A percentile compares a stretch with the other conserved stretches of the same genome.
phyloP scores from a whole-genome alignment of 345 rosid species.

The Camelina hispida region DNA sequence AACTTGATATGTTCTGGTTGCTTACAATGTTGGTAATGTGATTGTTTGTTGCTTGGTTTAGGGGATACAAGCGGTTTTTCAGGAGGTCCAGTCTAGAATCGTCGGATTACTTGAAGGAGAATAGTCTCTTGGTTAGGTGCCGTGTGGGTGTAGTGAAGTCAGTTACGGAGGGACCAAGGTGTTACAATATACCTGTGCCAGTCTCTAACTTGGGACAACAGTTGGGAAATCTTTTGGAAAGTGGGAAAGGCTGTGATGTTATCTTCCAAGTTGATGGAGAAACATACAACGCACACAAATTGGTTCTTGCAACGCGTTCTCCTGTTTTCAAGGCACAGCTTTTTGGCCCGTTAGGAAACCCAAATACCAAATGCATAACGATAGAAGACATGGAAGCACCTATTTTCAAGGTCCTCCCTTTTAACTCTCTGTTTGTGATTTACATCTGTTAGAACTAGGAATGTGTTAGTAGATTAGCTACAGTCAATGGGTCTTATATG shows the following conservation, averaged over 20 bases:
- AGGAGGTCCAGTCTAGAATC: constrained; percentile 65
- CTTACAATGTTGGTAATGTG: background rate
- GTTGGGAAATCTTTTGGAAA: constrained; percentile 64
- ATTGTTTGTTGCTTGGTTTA: constrained; percentile 45
- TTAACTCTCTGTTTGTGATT: constrained; percentile 5
- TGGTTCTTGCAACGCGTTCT: constrained; percentile 75
- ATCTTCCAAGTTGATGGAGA: constrained; percentile 67
- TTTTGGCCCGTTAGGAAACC: constrained; percentile 70
- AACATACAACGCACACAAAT: constrained; percentile 65
- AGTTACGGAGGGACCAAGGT: constrained; percentile 66
- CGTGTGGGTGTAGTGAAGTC: constrained; percentile 87
- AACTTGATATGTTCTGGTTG: background rate
- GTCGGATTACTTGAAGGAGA: constrained; percentile 73
- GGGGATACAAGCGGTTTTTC: constrained; percentile 91
- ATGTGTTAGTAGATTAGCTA: constrained; percentile 36
- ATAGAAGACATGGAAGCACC: constrained; percentile 68
- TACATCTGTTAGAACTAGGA: constrained; percentile 12
- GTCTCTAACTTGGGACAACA: constrained; percentile 61
- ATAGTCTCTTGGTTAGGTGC: constrained; percentile 67
- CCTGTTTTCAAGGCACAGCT: constrained; percentile 85
- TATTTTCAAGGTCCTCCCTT: constrained; percentile 66
- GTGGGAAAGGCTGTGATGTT: constrained; percentile 66
- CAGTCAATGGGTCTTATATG: constrained; percentile 22
- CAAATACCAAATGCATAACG: constrained; percentile 52
- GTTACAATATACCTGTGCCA: constrained; percentile 58